A percentile compares a stretch with the other conserved stretches of the same genome.
These are phyloP conservation scores for Butyriboletus appendiculatus DNA, from an alignment of 1,284 basidiomycete species.

Conservation along the genomic window DNA sequence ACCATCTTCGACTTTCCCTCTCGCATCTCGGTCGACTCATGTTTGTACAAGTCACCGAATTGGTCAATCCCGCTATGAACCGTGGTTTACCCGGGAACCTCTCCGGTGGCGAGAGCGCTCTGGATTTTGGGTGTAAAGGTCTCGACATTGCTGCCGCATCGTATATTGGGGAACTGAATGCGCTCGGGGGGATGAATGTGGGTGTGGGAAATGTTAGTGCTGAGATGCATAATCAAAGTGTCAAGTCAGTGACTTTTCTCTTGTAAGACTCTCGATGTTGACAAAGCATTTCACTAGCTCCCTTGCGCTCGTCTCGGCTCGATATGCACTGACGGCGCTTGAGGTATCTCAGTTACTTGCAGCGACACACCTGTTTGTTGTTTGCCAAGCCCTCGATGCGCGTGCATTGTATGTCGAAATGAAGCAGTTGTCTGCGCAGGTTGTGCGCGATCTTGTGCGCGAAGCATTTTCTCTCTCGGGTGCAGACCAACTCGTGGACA, in stretches of 20 bases:
- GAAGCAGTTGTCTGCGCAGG: conserved; percentile 27
- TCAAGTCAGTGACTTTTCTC: conserved; percentile 59
- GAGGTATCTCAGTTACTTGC: conserved; percentile 76
- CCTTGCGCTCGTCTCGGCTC: conserved; percentile 76
- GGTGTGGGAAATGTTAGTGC: conserved; percentile 85
- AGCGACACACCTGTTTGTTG: conserved; percentile 73
- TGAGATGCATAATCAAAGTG: conserved; percentile 87
- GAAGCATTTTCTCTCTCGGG: conserved; percentile 16
- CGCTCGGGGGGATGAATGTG: conserved; percentile 76
- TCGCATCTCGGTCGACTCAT: conserved; percentile 83
- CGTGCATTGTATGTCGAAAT: conserved; percentile 73
- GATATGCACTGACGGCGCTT: conserved; percentile 74
- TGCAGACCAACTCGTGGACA: conserved; percentile 16
- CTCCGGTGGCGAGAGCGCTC: conserved; percentile 79
- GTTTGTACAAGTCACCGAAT: conserved; percentile 83
- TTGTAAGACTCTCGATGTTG: conserved; percentile 1
- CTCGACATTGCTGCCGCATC: conserved; percentile 84
- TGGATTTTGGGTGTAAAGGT: conserved; percentile 86
- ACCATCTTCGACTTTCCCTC: conserved; percentile 80
- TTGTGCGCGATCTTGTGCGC: conserved; percentile 21
- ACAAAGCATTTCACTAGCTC: conserved; percentile 49
- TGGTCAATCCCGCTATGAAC: conserved; percentile 82
- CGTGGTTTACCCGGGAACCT: conserved; percentile 80
- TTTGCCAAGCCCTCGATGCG: conserved; percentile 83
- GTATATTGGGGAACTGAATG: conserved; percentile 81